These are phyloP conservation scores for Tolypocladium ophioglossoides DNA, from an alignment of 2,329 filamentous ascomycete species.

Conservation along the genomic window DNA sequence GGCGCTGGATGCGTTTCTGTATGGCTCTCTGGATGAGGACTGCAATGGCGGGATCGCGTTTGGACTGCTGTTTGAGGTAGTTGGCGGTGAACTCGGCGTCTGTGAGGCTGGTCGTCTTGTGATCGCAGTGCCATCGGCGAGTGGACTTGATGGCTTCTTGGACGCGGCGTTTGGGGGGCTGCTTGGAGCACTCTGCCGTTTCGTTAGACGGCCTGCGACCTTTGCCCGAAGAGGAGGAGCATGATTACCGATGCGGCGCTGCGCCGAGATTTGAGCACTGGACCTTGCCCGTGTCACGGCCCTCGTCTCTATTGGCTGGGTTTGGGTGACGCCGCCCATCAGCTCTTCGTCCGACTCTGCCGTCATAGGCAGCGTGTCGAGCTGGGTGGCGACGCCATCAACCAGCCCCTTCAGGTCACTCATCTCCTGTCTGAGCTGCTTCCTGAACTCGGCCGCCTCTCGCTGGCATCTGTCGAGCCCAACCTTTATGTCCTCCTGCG, in stretches of 20 bases:
- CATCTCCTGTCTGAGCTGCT: conserved; percentile 13
- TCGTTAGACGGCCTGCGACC: not conserved
- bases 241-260: not conserved
- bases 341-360: conserved; percentile 9
- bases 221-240: too few species aligned
- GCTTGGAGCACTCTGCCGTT: not conserved
- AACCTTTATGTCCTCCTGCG: conserved; percentile 4
- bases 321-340: not conserved
- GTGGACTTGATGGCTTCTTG: conserved; percentile 25
- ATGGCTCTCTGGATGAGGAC: conserved; percentile 21
- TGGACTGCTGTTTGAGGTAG: conserved; percentile 25
- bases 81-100: conserved; percentile 19
- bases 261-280: not conserved
- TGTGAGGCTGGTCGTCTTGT: conserved; percentile 20
- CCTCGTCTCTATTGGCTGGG: not conserved
- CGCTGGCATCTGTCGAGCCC: conserved; percentile 10
- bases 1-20: conserved; percentile 11
- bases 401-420: conserved; percentile 11
- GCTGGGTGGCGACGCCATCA: conserved; percentile 10
- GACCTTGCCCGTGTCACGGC: not conserved
- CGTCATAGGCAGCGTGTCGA: conserved; percentile 11
- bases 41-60: conserved; percentile 22
- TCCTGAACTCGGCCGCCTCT: conserved; percentile 9
- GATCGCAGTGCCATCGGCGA: conserved; percentile 27
- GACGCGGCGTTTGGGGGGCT: conserved; percentile 15